phyloP scores from a whole-genome alignment of 345 rosid genomes.

The Murraya paniculata region DNA sequence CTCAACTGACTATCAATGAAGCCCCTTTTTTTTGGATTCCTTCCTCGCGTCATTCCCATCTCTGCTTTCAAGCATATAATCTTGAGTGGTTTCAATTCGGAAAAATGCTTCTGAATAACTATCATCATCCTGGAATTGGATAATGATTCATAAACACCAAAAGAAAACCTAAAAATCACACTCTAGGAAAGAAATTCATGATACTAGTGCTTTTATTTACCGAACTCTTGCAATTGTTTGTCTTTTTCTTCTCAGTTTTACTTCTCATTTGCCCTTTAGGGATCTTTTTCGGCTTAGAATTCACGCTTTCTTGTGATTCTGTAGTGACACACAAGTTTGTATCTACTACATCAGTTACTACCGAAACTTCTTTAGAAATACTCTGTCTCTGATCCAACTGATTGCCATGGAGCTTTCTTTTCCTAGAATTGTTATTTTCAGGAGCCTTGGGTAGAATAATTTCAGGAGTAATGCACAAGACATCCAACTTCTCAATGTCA shows the following conservation, averaged over 20 bases:
- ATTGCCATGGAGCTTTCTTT: constrained; percentile 18
- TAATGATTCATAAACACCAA: not conserved
- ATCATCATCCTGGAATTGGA: not conserved
- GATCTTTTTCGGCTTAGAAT: constrained; percentile 42
- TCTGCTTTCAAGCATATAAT: not conserved
- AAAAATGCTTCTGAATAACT: not conserved
- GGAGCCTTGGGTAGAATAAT: constrained; percentile 10
- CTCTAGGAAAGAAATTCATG: constrained; percentile 59
- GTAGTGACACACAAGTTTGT: constrained; percentile 11
- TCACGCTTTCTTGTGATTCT: constrained; percentile 51
- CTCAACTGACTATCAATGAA: not conserved
- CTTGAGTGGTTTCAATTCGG: not conserved
- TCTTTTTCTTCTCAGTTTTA: constrained; percentile 28
- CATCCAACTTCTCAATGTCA: constrained; percentile 24
- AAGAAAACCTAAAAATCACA: constrained; percentile 23
- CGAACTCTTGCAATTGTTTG: constrained; percentile 26
- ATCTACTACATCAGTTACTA: constrained; percentile 32
- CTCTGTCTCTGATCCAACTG: constrained; percentile 17
- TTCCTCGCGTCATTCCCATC: not conserved
- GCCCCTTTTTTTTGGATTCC: not conserved
- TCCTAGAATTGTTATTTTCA: constrained; percentile 12
- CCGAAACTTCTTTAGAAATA: constrained; percentile 28
- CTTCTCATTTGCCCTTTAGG: constrained; percentile 26
- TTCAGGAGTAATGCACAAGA: constrained; percentile 17
- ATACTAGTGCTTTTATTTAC: constrained; percentile 42